A percentile compares a stretch with the other conserved stretches of the same genome.
phyloP scores from a whole-genome alignment of 2,329 filamentous ascomycete species.

The Xylogone sp. region DNA sequence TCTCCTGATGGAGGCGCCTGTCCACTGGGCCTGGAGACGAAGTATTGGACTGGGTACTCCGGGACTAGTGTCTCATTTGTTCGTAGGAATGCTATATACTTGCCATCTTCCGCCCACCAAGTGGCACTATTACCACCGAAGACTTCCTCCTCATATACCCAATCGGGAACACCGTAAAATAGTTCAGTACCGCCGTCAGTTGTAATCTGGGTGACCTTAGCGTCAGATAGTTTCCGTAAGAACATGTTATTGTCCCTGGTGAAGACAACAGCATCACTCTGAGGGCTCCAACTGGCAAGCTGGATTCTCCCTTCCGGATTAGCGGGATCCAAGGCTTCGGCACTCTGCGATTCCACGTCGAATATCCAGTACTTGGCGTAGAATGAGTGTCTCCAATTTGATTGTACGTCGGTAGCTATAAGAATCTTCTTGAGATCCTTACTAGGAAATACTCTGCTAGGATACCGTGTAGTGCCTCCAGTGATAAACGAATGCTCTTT shows the following conservation, averaged over 20 bases:
- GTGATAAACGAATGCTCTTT: conserved; percentile 60
- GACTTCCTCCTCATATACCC: conserved; percentile 90
- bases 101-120: conserved; percentile 92
- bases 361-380: conserved; percentile 88
- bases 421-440: conserved; percentile 83
- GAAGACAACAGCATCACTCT: conserved; percentile 83
- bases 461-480: conserved; percentile 49
- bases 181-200: conserved; percentile 81
- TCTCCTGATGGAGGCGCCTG: conserved; percentile 63
- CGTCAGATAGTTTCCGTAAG: conserved; percentile 58
- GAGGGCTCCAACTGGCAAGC: conserved; percentile 84
- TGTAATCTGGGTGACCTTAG: conserved; percentile 59
- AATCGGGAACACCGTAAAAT: conserved; percentile 96
- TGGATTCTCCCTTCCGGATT: conserved; percentile 67
- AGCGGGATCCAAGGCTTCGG: conserved; percentile 71
- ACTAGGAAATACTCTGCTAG: conserved; percentile 68
- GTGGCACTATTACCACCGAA: conserved; percentile 76
- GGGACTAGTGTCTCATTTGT: conserved; percentile 93
- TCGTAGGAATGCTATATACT: conserved; percentile 84
- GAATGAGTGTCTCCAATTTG: conserved; percentile 88
- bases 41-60: conserved; percentile 91
- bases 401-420: conserved; percentile 66
- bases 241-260: conserved; percentile 89
- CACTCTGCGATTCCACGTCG: conserved; percentile 76
- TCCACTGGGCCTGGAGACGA: conserved; percentile 80